A percentile compares a stretch with the other conserved stretches of the same genome.
Conservation (phyloP, 2,329 filamentous ascomycete species). For the Xylariaceae sp. region DNA sequence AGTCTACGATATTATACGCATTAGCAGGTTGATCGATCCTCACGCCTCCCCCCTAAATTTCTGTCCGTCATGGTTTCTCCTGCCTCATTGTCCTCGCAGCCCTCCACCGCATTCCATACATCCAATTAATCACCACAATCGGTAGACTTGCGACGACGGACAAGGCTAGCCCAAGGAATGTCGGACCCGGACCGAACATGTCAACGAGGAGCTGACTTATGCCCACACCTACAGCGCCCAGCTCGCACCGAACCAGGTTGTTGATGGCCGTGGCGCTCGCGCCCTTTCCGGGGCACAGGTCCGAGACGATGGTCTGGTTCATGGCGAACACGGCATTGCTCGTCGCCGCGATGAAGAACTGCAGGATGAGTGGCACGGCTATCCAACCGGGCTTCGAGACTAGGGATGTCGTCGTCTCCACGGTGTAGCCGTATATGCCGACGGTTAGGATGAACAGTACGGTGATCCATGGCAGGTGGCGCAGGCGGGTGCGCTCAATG, state of each 20-base stretch:
- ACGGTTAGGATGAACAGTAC: neutral
- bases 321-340: slow-evolving; percentile 14
- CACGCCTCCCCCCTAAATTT: no score
- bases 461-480: slow-evolving; percentile 15
- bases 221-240: slow-evolving; percentile 5
- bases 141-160: neutral
- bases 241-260: slow-evolving; percentile 9
- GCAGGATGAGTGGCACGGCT: slow-evolving; percentile 6
- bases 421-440: neutral
- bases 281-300: slow-evolving; percentile 10
- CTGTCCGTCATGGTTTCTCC: neutral
- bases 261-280: slow-evolving; percentile 11
- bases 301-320: slow-evolving; percentile 15
- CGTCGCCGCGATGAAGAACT: slow-evolving; percentile 11
- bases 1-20: no score
- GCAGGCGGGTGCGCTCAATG: slow-evolving; percentile 13
- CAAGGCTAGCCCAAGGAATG: slow-evolving; percentile 7
- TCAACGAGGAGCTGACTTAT: neutral
- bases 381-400: slow-evolving; percentile 4
- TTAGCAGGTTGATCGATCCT: no score
- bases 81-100: slow-evolving; percentile 4
- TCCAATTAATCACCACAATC: slow-evolving; percentile 1
- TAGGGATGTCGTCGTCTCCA: neutral
- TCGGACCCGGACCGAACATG: neutral
- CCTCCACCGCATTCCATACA: slow-evolving; percentile 1